phyloP scores from a whole-genome alignment of 495 filamentous ascomycete species.

The Neurospora terricola region DNA sequence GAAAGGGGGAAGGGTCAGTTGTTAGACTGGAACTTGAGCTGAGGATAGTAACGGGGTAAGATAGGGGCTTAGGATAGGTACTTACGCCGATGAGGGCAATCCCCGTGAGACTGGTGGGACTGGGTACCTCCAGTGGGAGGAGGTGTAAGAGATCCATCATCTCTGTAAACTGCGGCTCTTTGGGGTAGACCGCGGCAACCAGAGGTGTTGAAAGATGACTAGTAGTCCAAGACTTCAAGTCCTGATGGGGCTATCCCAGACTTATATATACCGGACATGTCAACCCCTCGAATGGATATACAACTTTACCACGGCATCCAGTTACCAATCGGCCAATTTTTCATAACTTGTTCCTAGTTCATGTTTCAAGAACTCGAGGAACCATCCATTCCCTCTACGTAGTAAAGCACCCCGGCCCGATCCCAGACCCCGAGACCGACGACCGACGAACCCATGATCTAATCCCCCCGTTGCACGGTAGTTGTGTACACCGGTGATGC shows the following conservation, averaged over 20 bases:
- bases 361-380: not conserved
- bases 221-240: not conserved
- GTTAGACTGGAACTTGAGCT: not conserved
- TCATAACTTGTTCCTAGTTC: not conserved
- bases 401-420: too few relatives aligned
- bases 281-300: not conserved
- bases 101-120: not conserved
- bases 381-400: too few relatives aligned
- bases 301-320: too few relatives aligned
- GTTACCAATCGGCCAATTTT: not conserved
- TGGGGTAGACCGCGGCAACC: not conserved
- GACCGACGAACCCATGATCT: not conserved
- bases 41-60: not conserved
- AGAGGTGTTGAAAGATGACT: not conserved
- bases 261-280: not conserved
- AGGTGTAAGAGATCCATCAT: not conserved
- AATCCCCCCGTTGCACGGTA: not conserved
- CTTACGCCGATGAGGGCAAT: not conserved
- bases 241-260: not conserved
- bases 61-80: not conserved
- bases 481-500: not conserved
- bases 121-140: not conserved
- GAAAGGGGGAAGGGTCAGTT: not conserved
- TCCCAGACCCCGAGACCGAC: not conserved
- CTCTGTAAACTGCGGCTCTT: not conserved